Evolutionary conservation across 2,329 filamentous ascomycete genomes (phyloP), one percentile per base, ranked within the genome.

Genomic region (Nemania abortiva): DNA sequence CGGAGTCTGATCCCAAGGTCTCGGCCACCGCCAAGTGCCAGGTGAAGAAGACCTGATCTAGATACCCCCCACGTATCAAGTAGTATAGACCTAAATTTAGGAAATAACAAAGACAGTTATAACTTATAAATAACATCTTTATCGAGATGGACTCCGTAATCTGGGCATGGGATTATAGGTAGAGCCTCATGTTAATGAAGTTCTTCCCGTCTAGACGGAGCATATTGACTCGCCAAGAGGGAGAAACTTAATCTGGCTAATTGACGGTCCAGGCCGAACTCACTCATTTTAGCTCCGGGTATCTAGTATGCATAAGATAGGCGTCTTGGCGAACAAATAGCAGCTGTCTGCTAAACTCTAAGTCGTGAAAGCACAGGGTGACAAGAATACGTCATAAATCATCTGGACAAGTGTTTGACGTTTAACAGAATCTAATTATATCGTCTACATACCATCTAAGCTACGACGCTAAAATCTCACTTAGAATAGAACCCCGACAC

Each of bases 401-500:
- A 34, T 34, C 31, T 34, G 9, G 9, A 34, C 31, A 34, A 34
- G 31, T 15, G 45, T 10, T 15, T 24, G 20, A 49, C 6, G 20
- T 49, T 22, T 24, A 20, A 42, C 45, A 22, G 5, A 29, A 20
- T 13, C 37, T 63, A n/a, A 39, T 59, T 31, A 22, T 63, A 53
- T 57, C 42, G 13, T 62, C 27, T 53, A 63, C 15, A 6, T 22
- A 49, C n/a, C 11, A 42, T 55, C 13, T n/a, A 65, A 55, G 29
- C 52, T 45, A 61, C n/a, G 52, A 56, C 6, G n/a, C 3, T 20
- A 29, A 5, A 20, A 4, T 11, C 31, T 55, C n/a, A 55, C 74
- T 80, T 78, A 5, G 70, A 70, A 62, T 83, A 82, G 60, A 79
- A 90, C 76, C 89, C 85, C 0, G 77, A 79, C 2, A 89, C 85